Conservation (phyloP, 306 rosid genomes). For the Arachis hypogaea region DNA sequence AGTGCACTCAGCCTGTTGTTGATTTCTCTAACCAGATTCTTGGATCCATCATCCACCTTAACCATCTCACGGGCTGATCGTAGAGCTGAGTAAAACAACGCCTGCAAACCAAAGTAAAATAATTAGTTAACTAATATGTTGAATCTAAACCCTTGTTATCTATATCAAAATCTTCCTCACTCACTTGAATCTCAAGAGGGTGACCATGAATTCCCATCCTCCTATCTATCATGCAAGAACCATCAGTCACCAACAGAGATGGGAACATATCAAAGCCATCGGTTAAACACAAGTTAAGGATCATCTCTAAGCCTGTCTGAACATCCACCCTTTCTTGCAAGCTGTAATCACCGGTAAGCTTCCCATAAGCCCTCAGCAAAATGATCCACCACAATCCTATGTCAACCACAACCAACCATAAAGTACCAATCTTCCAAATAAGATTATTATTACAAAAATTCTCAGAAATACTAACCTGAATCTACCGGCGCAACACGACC, state of each 20-base stretch:
- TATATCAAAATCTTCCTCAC: slow-evolving; percentile 6
- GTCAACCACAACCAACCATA: not conserved
- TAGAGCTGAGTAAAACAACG: slow-evolving; percentile 92
- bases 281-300: slow-evolving; percentile 80
- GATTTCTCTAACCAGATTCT: slow-evolving; percentile 72
- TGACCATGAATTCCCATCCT: slow-evolving; percentile 99
- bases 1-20: slow-evolving; percentile 88
- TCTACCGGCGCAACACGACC: slow-evolving; percentile 99
- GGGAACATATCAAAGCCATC: slow-evolving; percentile 99
- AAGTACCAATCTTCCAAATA: not conserved
- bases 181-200: slow-evolving; percentile 97
- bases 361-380: slow-evolving; percentile 85
- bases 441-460: slow-evolving; percentile 8
- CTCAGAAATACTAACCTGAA: slow-evolving; percentile 64
- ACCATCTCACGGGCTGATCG: slow-evolving; percentile 88
- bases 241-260: slow-evolving; percentile 92
- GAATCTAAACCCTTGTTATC: not conserved
- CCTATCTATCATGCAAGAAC: slow-evolving; percentile 99
- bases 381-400: slow-evolving; percentile 99
- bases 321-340: slow-evolving; percentile 93
- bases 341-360: slow-evolving; percentile 77
- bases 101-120: slow-evolving; percentile 49
- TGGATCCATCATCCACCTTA: slow-evolving; percentile 59
- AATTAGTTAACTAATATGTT: no score
- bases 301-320: slow-evolving; percentile 92